These are phyloP conservation scores for Fusarium sp. DNA, from an alignment of 2,329 filamentous ascomycete genomes.

Conservation along the genomic window DNA sequence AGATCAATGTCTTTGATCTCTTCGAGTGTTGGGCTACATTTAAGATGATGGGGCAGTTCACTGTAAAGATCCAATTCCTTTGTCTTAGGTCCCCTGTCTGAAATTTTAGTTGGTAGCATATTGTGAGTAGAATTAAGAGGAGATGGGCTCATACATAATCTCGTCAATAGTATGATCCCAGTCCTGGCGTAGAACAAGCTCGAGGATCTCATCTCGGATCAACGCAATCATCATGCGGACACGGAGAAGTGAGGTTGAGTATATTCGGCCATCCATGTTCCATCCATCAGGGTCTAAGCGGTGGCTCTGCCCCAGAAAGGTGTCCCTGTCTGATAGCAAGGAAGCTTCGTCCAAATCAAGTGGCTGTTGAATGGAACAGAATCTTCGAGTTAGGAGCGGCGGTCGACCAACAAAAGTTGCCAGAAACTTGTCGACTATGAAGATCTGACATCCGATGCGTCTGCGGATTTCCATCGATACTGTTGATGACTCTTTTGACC, in stretches of 20 bases:
- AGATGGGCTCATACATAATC: neutral
- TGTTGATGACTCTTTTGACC: neutral
- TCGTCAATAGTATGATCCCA: rapidly evolving
- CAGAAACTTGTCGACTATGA: neutral
- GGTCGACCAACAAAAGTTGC: neutral
- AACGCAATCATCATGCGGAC: conserved; percentile 3
- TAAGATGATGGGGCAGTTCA: neutral
- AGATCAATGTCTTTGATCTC: neutral
- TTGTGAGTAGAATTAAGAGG: too few relatives aligned
- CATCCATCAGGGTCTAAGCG: neutral
- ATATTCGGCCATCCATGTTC: neutral
- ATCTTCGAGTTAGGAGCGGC: neutral
- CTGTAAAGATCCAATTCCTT: neutral
- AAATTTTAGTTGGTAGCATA: too few relatives aligned
- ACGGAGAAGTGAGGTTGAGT: neutral
- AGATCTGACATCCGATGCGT: neutral
- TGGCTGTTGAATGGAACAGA: neutral
- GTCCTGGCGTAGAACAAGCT: neutral
- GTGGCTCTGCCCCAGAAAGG: rapidly evolving
- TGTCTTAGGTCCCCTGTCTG: neutral
- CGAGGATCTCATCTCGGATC: neutral
- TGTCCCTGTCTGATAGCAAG: neutral
- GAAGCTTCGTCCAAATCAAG: neutral
- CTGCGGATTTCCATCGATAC: neutral
- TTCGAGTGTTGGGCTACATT: rapidly evolving